Base-by-base conservation (phyloP, 208 protist genomes). In the Trichomonas vaginalis region DNA sequence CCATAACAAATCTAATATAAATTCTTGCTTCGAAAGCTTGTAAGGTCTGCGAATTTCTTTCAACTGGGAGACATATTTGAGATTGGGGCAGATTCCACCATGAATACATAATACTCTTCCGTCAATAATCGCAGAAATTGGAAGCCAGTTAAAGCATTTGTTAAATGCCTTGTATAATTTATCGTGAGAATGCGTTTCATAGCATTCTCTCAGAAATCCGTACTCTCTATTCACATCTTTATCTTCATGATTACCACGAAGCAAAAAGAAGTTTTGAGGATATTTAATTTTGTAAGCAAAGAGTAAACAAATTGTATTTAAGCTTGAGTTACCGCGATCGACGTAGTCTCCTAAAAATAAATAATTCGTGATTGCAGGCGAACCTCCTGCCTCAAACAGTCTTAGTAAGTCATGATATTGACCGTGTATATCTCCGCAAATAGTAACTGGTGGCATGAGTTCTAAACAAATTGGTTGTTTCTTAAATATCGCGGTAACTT, bases 391-490 rank as follows among this genome's bases (percentile, higher is more conserved):
- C 96, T 99, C 99, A 96, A 99, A 99, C 3, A 99, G 97, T n/a
- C 99, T 97, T 35, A 99, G 97, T 79, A 99, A 98, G 97, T 99
- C 99, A 96, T 98, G 99, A 96, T 99, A 99, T 97, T 99, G 99
- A 4, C 99, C 99, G 96, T 99, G 99, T 70, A 99, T 99, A 97
- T 99, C 99, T 37, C 99, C 98, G 37, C 96, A 96, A 46, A 97
- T 97, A 49, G 97, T 97, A 51, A 97, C 97, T 35, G 97, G 97
- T 27, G 97, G 97, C 88, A 97, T 96, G 14, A 98, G 95, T 96
- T 98, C 97, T 6, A 98, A 97, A 32, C 98, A 96, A 12, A 97
- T 96, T 27, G 97, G 97, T 80, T 98, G 97, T 15, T 92, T 51
- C 47, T 88, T 40, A 27, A 88, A 47, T n/a, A 88, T 46, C 32